Percentiles rank a stretch among this genome's conserved stretches.
Evolutionary conservation across 75 land plant genomes (phyloP).

Genomic region (Isoetes taiwanensis): DNA sequence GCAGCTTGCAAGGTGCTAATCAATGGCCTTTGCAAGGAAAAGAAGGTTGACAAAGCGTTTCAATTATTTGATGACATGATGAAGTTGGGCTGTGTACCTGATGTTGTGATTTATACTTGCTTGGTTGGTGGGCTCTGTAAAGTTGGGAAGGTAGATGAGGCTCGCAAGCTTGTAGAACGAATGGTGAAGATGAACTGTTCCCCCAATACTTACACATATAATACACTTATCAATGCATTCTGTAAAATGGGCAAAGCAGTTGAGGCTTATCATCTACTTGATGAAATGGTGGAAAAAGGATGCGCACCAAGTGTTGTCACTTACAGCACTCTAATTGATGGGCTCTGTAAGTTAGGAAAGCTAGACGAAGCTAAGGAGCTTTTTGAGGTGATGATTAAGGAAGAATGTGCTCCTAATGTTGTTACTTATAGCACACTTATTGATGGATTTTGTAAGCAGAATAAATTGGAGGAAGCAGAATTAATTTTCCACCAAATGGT

Average conservation of each 20-base stretch:
- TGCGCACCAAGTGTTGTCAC: too few species aligned
- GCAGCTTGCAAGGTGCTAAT: too few species aligned
- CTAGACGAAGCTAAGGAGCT: neutral
- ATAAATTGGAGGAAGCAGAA: neutral
- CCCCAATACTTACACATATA: too few species aligned
- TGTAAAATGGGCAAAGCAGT: too few species aligned
- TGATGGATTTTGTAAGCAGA: constrained; percentile 1
- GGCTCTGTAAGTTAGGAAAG: too few species aligned
- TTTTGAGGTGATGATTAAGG: neutral
- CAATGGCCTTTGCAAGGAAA: constrained; percentile 33
- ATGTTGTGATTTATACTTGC: constrained; percentile 18
- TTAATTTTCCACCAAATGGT: neutral
- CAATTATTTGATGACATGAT: constrained; percentile 38
- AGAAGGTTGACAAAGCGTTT: constrained; percentile 41
- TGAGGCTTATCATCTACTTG: too few species aligned
- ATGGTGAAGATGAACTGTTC: too few species aligned
- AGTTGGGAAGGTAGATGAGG: constrained; percentile 40
- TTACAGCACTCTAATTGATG: too few species aligned
- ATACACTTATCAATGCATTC: too few species aligned
- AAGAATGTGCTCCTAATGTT: neutral
- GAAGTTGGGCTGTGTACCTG: constrained; percentile 25
- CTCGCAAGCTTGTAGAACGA: constrained; percentile 42
- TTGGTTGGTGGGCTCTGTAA: constrained; percentile 42
- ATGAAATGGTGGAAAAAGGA: too few species aligned
- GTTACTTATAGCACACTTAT: neutral